Conservation (phyloP, 1,284 basidiomycete species). For the Puccinia brachypodii region DNA sequence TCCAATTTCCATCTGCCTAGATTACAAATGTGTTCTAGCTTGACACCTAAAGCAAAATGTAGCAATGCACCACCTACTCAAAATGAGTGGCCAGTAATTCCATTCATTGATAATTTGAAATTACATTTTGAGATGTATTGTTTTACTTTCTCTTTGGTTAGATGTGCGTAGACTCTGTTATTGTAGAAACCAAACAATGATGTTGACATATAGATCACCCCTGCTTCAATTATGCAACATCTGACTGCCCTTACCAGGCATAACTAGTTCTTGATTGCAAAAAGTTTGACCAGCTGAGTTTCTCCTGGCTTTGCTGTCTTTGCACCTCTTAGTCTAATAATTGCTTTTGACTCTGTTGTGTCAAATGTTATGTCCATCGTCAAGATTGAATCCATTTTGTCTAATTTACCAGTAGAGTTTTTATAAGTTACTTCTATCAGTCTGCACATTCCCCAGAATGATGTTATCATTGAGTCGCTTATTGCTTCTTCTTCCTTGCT, state of each 20-base stretch:
- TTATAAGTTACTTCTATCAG: constrained; percentile 5
- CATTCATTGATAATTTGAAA: background rate
- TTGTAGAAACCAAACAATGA: no score
- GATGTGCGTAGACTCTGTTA: background rate
- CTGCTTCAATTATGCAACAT: no score
- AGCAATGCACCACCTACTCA: background rate
- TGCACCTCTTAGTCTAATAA: no score
- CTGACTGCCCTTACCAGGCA: no score
- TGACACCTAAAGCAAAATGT: background rate
- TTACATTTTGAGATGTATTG: background rate
- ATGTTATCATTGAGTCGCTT: background rate
- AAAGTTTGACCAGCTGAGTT: no score
- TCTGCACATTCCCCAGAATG: constrained; percentile 19
- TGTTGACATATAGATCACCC: no score
- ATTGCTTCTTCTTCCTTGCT: background rate
- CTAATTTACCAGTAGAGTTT: background rate
- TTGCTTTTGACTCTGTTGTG: background rate
- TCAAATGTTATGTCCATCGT: background rate
- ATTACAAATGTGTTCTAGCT: background rate
- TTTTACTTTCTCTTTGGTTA: background rate
- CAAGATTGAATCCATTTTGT: background rate
- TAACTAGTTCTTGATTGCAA: no score
- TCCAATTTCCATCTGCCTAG: no score
- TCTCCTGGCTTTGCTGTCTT: no score
- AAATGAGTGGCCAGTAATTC: background rate